Evolutionary conservation across 257 asterid genomes (phyloP).

Genomic region (Salvia hispanica): DNA sequence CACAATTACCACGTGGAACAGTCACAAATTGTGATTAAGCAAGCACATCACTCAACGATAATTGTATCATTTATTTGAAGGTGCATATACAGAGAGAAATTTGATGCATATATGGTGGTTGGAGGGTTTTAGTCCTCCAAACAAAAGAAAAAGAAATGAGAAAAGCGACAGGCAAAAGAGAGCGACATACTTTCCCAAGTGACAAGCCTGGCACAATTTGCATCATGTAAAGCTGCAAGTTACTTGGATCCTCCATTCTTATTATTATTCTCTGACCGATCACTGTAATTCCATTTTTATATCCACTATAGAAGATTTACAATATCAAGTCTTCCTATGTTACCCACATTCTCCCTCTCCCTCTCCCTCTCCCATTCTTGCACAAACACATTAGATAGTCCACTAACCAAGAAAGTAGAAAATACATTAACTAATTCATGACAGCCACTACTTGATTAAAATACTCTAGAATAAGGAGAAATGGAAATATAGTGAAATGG

Average conservation of each 20-base stretch:
- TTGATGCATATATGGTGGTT: conserved; percentile 7
- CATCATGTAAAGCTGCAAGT: conserved; percentile 33
- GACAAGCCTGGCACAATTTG: conserved; percentile 43
- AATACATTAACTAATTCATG: conserved; percentile 34
- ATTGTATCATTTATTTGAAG: conserved; percentile 23
- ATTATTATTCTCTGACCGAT: background rate
- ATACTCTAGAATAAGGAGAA: background rate
- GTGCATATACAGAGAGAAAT: background rate
- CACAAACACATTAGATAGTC: background rate
- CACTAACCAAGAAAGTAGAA: conserved; percentile 23
- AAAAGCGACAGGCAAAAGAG: conserved; percentile 22
- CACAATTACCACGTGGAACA: background rate
- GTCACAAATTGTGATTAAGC: background rate
- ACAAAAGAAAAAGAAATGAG: background rate
- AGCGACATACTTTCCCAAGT: conserved; percentile 28
- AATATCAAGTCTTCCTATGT: too few relatives aligned
- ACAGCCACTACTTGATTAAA: conserved; percentile 38
- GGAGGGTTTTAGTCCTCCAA: conserved; percentile 10
- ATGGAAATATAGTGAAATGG: conserved; percentile 28
- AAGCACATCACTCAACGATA: background rate
- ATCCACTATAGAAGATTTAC: too few relatives aligned
- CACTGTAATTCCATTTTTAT: too few relatives aligned
- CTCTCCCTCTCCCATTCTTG: background rate
- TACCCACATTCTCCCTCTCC: background rate
- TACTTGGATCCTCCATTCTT: conserved; percentile 36